A percentile compares a stretch with the other conserved stretches of the same genome.
Conservation (phyloP, 306 rosid species). For the Quercus mongolica region DNA sequence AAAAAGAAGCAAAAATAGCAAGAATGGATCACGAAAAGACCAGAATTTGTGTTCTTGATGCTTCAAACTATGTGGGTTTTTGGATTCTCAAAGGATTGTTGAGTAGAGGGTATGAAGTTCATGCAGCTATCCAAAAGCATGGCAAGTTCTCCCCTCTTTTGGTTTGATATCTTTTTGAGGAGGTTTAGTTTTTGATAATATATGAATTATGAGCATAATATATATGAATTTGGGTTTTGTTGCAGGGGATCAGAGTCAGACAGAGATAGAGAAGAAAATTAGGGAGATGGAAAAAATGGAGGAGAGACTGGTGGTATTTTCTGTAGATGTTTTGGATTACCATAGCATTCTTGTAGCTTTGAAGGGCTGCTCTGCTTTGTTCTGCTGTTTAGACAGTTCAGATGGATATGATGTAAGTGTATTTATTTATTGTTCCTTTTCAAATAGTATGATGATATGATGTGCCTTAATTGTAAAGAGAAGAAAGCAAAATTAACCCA, state of each 20-base stretch:
- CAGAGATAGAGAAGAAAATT: slow-evolving; percentile 30
- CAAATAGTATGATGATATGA: too few species aligned
- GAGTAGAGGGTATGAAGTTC: slow-evolving; percentile 40
- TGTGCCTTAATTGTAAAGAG: too few species aligned
- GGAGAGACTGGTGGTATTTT: slow-evolving; percentile 28
- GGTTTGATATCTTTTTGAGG: background rate
- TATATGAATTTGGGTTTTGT: background rate
- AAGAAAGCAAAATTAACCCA: too few species aligned
- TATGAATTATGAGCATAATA: background rate
- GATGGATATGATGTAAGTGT: slow-evolving; percentile 36
- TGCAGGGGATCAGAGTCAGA: slow-evolving; percentile 25
- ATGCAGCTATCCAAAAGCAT: slow-evolving; percentile 35
- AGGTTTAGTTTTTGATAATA: background rate
- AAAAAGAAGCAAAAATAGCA: background rate
- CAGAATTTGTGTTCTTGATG: slow-evolving; percentile 41
- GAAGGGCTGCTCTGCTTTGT: slow-evolving; percentile 36
- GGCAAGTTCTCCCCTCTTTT: slow-evolving; percentile 6
- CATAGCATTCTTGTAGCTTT: slow-evolving; percentile 37
- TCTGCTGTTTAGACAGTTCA: slow-evolving; percentile 40
- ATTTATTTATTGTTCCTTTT: too few species aligned
- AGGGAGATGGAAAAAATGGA: slow-evolving; percentile 31
- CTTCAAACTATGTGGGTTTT: slow-evolving; percentile 48
- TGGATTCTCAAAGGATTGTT: slow-evolving; percentile 43
- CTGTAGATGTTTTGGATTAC: slow-evolving; percentile 39
- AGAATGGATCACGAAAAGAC: slow-evolving; percentile 27